Conservation (phyloP, 306 rosid species). For the Corylus americana region DNA sequence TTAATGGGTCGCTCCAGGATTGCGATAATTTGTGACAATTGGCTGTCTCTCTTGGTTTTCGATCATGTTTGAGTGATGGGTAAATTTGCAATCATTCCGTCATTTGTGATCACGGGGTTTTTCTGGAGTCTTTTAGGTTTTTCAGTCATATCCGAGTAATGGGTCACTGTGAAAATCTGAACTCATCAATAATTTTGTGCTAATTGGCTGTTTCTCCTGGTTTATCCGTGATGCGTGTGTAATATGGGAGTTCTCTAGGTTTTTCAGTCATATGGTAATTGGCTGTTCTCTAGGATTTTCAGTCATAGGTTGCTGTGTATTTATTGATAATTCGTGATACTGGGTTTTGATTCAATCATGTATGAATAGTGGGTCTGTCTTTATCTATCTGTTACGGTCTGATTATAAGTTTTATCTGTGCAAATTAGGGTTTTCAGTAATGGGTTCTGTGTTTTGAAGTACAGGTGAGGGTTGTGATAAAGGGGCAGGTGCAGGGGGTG, state of each 20-base stretch:
- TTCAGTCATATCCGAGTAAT: not conserved
- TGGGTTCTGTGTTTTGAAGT: constrained; percentile 15
- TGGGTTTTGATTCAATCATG: constrained; percentile 6
- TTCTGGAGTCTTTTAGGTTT: not conserved
- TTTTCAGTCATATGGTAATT: no score
- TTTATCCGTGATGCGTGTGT: not conserved
- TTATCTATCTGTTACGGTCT: not conserved
- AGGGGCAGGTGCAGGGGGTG: constrained; percentile 84
- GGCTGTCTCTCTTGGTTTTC: not conserved
- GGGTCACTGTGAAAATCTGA: not conserved
- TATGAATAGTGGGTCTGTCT: not conserved
- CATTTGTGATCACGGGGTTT: not conserved
- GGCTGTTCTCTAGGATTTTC: not conserved
- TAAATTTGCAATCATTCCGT: not conserved
- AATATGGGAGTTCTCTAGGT: not conserved
- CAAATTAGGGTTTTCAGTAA: not conserved
- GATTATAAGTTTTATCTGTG: not conserved
- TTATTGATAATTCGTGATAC: not conserved
- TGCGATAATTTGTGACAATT: not conserved
- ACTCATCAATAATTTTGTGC: not conserved
- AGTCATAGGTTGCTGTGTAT: not conserved
- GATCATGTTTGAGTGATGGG: not conserved
- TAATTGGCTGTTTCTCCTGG: not conserved
- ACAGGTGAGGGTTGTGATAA: constrained; percentile 87
- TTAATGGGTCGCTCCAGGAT: not conserved